Evolutionary conservation across 441 rosid species (phyloP).

Genomic region (Adansonia gregorii): DNA sequence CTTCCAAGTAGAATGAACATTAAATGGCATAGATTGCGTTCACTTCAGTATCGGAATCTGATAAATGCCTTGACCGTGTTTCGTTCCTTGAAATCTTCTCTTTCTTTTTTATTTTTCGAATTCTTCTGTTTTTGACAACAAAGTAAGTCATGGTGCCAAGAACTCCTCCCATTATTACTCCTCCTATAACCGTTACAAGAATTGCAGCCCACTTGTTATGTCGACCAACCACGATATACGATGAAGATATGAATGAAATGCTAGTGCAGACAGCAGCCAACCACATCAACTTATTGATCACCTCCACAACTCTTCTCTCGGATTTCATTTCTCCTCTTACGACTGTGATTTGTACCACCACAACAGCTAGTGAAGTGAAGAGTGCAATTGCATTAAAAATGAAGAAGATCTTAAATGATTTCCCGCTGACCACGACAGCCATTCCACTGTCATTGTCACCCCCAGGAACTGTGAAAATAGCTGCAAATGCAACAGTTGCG

Average conservation of each 20-base stretch:
- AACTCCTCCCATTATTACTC: slow-evolving; percentile 68
- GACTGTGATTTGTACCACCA: slow-evolving; percentile 85
- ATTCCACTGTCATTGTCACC: slow-evolving; percentile 62
- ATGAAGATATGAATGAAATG: slow-evolving; percentile 70
- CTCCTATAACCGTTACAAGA: slow-evolving; percentile 71
- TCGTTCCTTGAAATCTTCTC: slow-evolving; percentile 47
- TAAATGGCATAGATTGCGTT: slow-evolving; percentile 77
- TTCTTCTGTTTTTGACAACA: slow-evolving; percentile 63
- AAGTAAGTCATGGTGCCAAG: slow-evolving; percentile 79
- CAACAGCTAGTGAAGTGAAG: slow-evolving; percentile 87
- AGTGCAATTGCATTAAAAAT: slow-evolving; percentile 72
- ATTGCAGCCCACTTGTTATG: slow-evolving; percentile 75
- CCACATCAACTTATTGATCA: slow-evolving; percentile 94
- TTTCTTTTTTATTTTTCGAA: slow-evolving; percentile 57
- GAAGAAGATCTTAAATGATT: slow-evolving; percentile 71
- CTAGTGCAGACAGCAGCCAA: slow-evolving; percentile 84
- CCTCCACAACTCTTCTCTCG: slow-evolving; percentile 75
- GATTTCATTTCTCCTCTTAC: slow-evolving; percentile 87
- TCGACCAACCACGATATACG: slow-evolving; percentile 84
- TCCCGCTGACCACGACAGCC: slow-evolving; percentile 53
- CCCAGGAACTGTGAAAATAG: slow-evolving; percentile 85
- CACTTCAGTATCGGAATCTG: slow-evolving; percentile 69
- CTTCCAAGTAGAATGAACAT: slow-evolving; percentile 33
- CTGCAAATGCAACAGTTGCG: slow-evolving; percentile 93
- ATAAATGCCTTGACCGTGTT: slow-evolving; percentile 38